Evolutionary conservation across 176 grass and related monocot species (phyloP), one percentile per base, ranked within the genome.

Genomic region (Oryza glaberrima): DNA sequence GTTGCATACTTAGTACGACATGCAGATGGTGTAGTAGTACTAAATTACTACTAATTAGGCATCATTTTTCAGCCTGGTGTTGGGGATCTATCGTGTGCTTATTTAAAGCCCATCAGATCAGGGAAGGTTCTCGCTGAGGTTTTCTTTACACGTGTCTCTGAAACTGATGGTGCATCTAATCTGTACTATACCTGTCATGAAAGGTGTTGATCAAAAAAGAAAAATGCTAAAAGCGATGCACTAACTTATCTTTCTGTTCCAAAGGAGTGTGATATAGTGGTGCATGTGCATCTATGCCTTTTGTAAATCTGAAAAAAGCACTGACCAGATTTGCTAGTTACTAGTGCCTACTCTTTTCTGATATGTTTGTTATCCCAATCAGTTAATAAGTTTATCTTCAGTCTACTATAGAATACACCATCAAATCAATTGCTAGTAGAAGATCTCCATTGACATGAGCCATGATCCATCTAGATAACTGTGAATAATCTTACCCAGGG

Each of bases 401-500:
- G 10, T 26, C 36, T 35, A 25, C 0, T 48, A 0, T 67, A 25
- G 32, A 78, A 47, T 16, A 32, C 30, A 54, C 0, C 15, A 34
- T 67, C 12, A 16, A 49, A 4, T 14, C 16, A 16, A 30, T 20
- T 60, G 3, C 23, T 45, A 35, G 17, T 45, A 35, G 13, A 49
- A 58, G 12, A 9, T 40, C 4, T 10, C 6, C 26, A 68, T 26
- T 22, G 20, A 17, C 17, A 67, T 38, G 36, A 19, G 5, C 13
- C 3, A 43, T 40, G 6, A 20, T 40, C 22, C 19, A 60, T 60
- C 49, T 19, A 73, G 2, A 23, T 23, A 7, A 69, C 15, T 35
- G 2, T 41, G 68, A 44, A 16, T 60, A 73, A 25, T 66, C 80
- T 68, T 88, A 98, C 96, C 96, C 96, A 40, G 96, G 96, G 10